Base-by-base conservation (phyloP, 352 stramenopile species). In the Globisporangium ultimum region DNA sequence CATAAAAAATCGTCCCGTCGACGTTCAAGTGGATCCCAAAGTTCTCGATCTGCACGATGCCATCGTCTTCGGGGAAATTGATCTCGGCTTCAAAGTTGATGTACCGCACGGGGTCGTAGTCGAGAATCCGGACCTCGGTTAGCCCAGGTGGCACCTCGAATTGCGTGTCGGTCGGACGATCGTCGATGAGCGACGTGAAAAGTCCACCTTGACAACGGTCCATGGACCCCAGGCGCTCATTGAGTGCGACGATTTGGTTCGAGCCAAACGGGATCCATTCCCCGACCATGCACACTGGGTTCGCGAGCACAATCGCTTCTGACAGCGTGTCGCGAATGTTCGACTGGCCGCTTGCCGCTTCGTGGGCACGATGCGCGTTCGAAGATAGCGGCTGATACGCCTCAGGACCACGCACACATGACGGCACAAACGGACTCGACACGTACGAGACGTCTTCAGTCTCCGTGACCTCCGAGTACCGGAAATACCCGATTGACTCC, bases 71-170 rank as follows among this genome's bases (percentile, higher is more conserved):
- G 7, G 95, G 87, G 58, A 98, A 98, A 54, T 98, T 90, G 67
- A 99, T 99, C 64, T 99, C 96, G 11, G 96, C 96, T 66, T 99
- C 96, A 58, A 99, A 99, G 64, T 99, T 99, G 61, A 98, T 98
- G 61, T 98, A 97, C 46, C 98, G 97, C 21, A 96, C 97, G 51
- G 97, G 87, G 28, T 96, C 96, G 64, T 98, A 98, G 67, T 99
- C 96, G 2, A 98, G 72, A 53, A 98, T 97, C 61, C 98, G 95
- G 48, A 99, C 93, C 48, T 91, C 87, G 6, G 96, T 99, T n/a
- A 99, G 80, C 34, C 97, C 93, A 4, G 96, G 93, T 1, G 78
- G 76, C 17, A 95, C 85, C 46, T 84, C 84, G 60, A 98, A 93
- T 60, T 86, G 89, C 47, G 80, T 98, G 53, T 79, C 70, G 0